Evolutionary conservation across 2,329 filamentous ascomycete species (phyloP).

Genomic region (Akanthomyces dipterigenus): DNA sequence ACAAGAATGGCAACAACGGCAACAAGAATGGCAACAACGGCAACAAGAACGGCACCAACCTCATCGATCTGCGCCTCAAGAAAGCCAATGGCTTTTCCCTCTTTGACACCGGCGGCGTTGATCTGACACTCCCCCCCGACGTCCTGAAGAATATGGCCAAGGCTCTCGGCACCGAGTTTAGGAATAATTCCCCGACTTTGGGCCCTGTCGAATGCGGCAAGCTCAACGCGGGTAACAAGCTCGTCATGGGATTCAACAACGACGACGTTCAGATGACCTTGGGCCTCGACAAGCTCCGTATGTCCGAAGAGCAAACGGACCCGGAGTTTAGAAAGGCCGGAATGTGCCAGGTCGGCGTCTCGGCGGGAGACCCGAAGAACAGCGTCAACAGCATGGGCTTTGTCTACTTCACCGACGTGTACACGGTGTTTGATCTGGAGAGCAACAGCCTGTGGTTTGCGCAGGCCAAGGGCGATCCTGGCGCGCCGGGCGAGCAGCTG

Average conservation of each 20-base stretch:
- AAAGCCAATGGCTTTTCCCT: not conserved
- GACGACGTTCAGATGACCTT: not conserved
- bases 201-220: conserved; percentile 1
- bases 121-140: not conserved
- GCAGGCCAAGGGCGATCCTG: not conserved
- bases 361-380: not conserved
- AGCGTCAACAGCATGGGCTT: conserved; percentile 4
- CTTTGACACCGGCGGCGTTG: conserved; percentile 3
- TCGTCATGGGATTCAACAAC: conserved; percentile 6
- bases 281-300: not conserved
- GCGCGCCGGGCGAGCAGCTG: not conserved
- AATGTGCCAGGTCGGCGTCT: not conserved
- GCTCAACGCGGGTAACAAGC: conserved; percentile 2
- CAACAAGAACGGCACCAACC: not conserved
- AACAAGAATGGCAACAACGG: not conserved
- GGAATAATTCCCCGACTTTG: not conserved
- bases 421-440: conserved; percentile 9
- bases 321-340: not conserved
- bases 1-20: not conserved
- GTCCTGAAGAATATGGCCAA: not conserved
- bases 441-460: conserved; percentile 10
- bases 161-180: not conserved
- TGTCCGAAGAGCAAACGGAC: not conserved
- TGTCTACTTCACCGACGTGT: not conserved
- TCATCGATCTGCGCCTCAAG: not conserved